phyloP scores from a whole-genome alignment of 352 stramenopile species.

The Phytopythium montanum region DNA sequence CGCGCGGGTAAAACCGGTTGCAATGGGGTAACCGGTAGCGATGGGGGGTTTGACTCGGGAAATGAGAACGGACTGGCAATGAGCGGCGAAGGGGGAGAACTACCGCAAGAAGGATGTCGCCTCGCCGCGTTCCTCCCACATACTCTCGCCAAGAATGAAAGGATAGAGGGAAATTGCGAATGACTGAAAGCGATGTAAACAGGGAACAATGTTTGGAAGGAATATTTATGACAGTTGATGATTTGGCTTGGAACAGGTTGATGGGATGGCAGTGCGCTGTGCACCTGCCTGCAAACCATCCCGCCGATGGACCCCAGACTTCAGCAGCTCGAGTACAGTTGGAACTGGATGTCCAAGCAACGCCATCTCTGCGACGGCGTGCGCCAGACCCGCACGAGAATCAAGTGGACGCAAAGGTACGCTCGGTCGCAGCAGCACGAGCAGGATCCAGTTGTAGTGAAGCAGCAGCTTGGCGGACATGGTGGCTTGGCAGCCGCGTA shows the following conservation, averaged over 20 bases:
- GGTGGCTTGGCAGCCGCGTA: too few relatives aligned
- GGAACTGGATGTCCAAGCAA: too few relatives aligned
- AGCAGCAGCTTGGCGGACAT: too few relatives aligned
- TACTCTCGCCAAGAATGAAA: neutral
- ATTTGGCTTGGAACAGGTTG: conserved; percentile 11
- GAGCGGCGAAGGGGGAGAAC: neutral
- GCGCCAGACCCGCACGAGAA: too few relatives aligned
- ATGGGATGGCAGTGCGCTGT: neutral
- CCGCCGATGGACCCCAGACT: neutral
- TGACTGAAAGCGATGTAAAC: neutral
- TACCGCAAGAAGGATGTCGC: conserved; percentile 2
- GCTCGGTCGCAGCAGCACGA: too few relatives aligned
- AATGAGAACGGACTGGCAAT: neutral
- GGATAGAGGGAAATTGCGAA: neutral
- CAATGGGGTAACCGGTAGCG: conserved; percentile 10
- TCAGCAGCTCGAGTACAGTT: too few relatives aligned
- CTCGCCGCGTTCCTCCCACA: conserved; percentile 5
- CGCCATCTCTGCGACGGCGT: too few relatives aligned
- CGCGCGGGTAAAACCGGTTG: conserved; percentile 26
- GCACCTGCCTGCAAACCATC: neutral
- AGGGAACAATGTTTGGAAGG: neutral
- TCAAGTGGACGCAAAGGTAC: too few relatives aligned
- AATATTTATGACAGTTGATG: neutral
- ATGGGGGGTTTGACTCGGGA: neutral
- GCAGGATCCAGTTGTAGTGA: too few relatives aligned